Percentiles rank a stretch among this genome's conserved stretches.
Evolutionary conservation across 2,329 filamentous ascomycete species (phyloP).

Genomic region (Ophioceras dolichostomum): DNA sequence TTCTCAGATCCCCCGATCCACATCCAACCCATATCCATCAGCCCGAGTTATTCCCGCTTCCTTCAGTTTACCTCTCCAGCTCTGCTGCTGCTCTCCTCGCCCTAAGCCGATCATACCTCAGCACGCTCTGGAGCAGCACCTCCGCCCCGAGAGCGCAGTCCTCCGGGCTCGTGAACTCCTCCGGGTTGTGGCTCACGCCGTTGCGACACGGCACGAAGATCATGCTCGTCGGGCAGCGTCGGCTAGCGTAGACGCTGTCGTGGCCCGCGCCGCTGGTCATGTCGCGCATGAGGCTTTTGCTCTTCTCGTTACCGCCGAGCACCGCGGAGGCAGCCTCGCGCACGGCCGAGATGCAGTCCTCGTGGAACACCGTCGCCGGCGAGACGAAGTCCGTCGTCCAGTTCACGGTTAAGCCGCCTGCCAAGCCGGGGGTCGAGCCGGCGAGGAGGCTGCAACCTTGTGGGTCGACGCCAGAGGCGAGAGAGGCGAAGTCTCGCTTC

Average conservation of each 20-base stretch:
- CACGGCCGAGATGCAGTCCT: constrained; percentile 55
- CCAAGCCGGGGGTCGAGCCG: constrained; percentile 8
- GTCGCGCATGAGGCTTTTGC: constrained; percentile 16
- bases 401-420: constrained; percentile 26
- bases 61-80: too few species aligned
- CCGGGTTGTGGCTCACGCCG: constrained; percentile 51
- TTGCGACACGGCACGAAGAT: constrained; percentile 54
- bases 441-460: constrained; percentile 8
- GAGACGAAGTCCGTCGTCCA: constrained; percentile 52
- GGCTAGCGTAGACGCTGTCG: constrained; percentile 46
- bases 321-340: constrained; percentile 44
- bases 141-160: constrained; percentile 45
- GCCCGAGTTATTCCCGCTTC: too few species aligned
- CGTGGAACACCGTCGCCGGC: constrained; percentile 51
- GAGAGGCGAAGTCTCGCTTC: constrained; percentile 41
- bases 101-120: constrained; percentile 11
- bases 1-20: too few species aligned
- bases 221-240: constrained; percentile 50
- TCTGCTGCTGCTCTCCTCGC: too few species aligned
- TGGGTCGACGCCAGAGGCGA: constrained; percentile 39
- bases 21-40: too few species aligned
- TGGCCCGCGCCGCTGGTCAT: constrained; percentile 30
- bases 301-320: constrained; percentile 19
- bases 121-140: constrained; percentile 26
- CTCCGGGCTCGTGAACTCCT: constrained; percentile 47